These are phyloP conservation scores for Sarocladiaceae sp. DNA, from an alignment of 2,329 filamentous ascomycete genomes.

Conservation along the genomic window DNA sequence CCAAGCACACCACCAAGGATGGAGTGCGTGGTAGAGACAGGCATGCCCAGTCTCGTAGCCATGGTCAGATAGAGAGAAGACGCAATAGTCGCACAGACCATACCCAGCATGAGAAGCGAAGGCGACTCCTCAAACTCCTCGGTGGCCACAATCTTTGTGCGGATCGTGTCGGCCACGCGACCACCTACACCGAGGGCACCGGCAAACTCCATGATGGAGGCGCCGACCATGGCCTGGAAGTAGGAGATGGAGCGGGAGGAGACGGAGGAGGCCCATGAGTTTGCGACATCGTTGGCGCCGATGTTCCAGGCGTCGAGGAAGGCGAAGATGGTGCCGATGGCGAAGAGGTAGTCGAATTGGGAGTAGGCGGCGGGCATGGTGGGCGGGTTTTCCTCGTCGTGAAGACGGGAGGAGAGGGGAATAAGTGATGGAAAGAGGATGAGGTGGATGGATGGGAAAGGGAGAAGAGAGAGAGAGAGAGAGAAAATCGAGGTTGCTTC, in stretches of 20 bases:
- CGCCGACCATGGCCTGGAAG: slow-evolving; percentile 52
- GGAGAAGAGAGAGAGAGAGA: neutral
- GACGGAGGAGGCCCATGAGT: slow-evolving; percentile 69
- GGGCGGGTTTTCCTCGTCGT: neutral
- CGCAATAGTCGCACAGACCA: slow-evolving; percentile 48
- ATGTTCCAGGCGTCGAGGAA: slow-evolving; percentile 61
- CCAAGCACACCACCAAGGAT: slow-evolving; percentile 54
- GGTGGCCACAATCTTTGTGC: slow-evolving; percentile 50
- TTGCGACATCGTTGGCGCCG: slow-evolving; percentile 62
- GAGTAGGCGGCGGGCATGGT: slow-evolving; percentile 15
- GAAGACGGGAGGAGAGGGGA: neutral
- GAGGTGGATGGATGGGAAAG: neutral
- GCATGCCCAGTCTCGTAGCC: slow-evolving; percentile 47
- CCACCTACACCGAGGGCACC: slow-evolving; percentile 55
- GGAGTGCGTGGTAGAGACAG: slow-evolving; percentile 56
- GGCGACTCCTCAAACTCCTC: slow-evolving; percentile 40
- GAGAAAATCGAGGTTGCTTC: neutral
- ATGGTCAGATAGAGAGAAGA: slow-evolving; percentile 52
- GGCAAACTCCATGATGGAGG: slow-evolving; percentile 55
- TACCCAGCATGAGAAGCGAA: slow-evolving; percentile 50
- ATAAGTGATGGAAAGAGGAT: neutral
- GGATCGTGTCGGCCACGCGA: slow-evolving; percentile 55
- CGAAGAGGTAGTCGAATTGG: slow-evolving; percentile 58
- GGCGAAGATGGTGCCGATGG: slow-evolving; percentile 58
- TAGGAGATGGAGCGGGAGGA: slow-evolving; percentile 61